A percentile compares a stretch with the other conserved stretches of the same genome.
Evolutionary conservation across 2,329 filamentous ascomycete genomes (phyloP).

Genomic region (Penicillium rolfsii): DNA sequence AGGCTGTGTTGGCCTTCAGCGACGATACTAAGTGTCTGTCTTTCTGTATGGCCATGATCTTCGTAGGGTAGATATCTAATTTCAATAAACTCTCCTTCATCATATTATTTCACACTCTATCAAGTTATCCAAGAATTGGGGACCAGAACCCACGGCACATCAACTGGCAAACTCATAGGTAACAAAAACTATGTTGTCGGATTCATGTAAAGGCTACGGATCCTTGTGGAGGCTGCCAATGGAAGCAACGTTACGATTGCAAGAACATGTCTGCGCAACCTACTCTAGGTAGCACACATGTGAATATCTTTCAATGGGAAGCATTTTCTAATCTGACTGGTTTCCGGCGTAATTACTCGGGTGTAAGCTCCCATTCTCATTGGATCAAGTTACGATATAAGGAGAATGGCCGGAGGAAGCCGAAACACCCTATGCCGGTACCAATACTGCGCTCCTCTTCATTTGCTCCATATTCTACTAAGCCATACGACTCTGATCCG

Average conservation of each 20-base stretch:
- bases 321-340: background rate
- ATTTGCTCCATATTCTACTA: no score
- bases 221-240: background rate
- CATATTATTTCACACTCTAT: no score
- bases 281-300: background rate
- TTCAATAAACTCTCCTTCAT: no score
- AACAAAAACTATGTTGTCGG: background rate
- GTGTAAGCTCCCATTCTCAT: background rate
- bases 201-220: background rate
- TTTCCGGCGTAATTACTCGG: background rate
- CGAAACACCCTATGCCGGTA: background rate
- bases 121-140: no score
- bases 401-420: background rate
- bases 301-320: background rate
- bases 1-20: background rate
- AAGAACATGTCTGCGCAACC: background rate
- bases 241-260: no score
- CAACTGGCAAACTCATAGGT: no score
- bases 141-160: no score
- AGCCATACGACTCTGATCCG: background rate
- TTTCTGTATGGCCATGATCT: background rate
- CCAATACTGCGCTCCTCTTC: background rate
- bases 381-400: background rate
- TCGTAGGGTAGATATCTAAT: no score
- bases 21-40: background rate